These are phyloP conservation scores for Magnusiomyces ingens DNA, from an alignment of 1,139 yeast genomes.

Conservation along the genomic window DNA sequence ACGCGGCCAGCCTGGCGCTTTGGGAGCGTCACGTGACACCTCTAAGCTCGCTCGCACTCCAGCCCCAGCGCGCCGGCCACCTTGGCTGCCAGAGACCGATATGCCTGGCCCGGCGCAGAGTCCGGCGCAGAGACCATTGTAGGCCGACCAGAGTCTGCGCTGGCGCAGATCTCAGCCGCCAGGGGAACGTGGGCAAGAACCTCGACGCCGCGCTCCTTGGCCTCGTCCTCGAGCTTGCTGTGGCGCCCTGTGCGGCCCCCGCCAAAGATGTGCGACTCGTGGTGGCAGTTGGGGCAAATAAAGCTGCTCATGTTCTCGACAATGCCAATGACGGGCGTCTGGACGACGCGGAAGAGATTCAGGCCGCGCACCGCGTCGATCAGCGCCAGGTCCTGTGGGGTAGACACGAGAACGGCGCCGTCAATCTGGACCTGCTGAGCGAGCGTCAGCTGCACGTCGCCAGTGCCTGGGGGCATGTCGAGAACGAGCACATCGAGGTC, in stretches of 20 bases:
- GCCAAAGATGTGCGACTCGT: constrained; percentile 72
- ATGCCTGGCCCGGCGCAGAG: constrained; percentile 14
- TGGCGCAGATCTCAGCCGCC: constrained; percentile 51
- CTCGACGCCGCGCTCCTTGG: constrained; percentile 44
- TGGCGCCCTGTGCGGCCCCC: constrained; percentile 30
- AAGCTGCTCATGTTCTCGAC: constrained; percentile 81
- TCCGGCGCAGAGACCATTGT: constrained; percentile 46
- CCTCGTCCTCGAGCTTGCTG: constrained; percentile 43
- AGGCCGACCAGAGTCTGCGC: constrained; percentile 62
- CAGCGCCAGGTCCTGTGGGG: constrained; percentile 82
- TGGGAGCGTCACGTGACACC: too few relatives aligned
- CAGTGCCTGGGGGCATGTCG: constrained; percentile 92
- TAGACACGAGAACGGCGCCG: constrained; percentile 77
- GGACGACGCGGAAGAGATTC: constrained; percentile 66
- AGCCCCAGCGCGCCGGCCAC: too few relatives aligned
- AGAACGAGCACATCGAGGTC: constrained; percentile 59
- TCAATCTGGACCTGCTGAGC: constrained; percentile 70
- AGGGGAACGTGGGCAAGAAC: constrained; percentile 65
- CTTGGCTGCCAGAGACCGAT: not conserved
- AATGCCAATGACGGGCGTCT: constrained; percentile 68
- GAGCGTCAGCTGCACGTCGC: constrained; percentile 77
- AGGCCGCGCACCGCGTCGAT: constrained; percentile 79
- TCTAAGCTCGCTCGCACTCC: too few relatives aligned
- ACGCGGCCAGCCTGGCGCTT: not conserved
- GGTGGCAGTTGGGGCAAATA: constrained; percentile 68